Evolutionary conservation across 306 rosid genomes (phyloP).

Genomic region (Quercus variabilis): DNA sequence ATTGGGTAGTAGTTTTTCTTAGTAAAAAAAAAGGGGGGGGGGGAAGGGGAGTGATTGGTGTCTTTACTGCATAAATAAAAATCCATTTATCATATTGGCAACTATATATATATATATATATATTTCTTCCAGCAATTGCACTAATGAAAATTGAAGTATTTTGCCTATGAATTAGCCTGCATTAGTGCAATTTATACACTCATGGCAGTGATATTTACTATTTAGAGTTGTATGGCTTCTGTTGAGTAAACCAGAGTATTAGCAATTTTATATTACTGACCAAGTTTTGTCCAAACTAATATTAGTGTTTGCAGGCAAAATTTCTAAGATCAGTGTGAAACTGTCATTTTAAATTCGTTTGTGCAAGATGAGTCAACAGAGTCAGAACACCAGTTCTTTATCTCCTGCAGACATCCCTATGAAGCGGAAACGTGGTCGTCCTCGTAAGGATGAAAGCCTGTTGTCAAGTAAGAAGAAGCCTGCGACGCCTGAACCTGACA

Average conservation of each 20-base stretch:
- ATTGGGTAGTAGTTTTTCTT: not conserved
- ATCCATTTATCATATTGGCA: too few relatives aligned
- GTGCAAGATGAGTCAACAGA: conserved; percentile 46
- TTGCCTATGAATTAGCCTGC: not conserved
- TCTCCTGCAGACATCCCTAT: conserved; percentile 28
- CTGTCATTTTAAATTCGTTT: conserved; percentile 8
- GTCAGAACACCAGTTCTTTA: conserved; percentile 29
- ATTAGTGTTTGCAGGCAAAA: conserved; percentile 23
- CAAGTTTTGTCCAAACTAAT: not conserved
- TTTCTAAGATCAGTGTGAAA: not conserved
- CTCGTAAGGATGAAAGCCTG: conserved; percentile 46
- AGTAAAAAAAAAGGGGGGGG: not conserved
- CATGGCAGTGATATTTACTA: not conserved
- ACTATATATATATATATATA: too few relatives aligned
- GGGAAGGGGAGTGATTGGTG: too few relatives aligned
- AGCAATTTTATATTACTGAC: not conserved
- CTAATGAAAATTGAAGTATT: not conserved
- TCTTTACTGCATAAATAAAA: too few relatives aligned
- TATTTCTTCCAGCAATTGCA: too few relatives aligned
- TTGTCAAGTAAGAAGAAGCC: conserved; percentile 18
- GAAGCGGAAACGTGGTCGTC: conserved; percentile 73
- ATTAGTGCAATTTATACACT: not conserved
- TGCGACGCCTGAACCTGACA: conserved; percentile 18
- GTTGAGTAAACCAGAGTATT: not conserved
- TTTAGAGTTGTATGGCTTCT: not conserved